Base-by-base conservation (phyloP, 2,329 filamentous ascomycete species). In the Verticillium albo-atrum region DNA sequence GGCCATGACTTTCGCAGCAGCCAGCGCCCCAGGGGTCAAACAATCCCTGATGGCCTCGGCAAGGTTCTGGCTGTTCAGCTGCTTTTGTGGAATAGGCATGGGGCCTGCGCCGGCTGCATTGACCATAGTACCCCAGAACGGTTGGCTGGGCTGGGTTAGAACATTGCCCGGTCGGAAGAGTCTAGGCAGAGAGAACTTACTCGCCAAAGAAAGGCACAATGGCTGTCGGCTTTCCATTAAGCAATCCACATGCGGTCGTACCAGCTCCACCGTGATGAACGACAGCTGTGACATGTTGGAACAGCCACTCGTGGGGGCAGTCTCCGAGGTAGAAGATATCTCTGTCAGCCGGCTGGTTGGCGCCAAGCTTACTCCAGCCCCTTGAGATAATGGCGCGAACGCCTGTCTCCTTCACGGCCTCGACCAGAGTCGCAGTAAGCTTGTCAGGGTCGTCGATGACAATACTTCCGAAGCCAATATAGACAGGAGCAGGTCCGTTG, bases 221-320 rank as follows among this genome's bases (percentile, higher is more conserved):
- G 0, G 78, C 68, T 0, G 82, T 85, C 0, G 83, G 82, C 23
- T 74, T 70, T 0, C 78, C 82, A 37, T 79, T 74, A 2, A 72
- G 67, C 9, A 86, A 74, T 1, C 82, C 82, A 30, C 77, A 79
- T 0, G 83, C 81, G 3, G 83, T 84, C 0, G 82, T 85, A 12
- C 83, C 82, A 9, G 82, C 82, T 10, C 83, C 83, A 20, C 83
- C 83, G 56, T 86, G 82, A 60, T 86, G 83, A 0, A 86, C 75
- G 0, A 85, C 82, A 12, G 75, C 77, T 0, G 78, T 75, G 0
- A 85, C 82, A 25, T 77, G 75, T 60, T 81, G 75, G 63, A 85
- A 85, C 0, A 86, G 73, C 83, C 82, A 85, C 59, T 84, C 67
- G 58, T 84, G 82, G 0, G 82, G 83, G 57, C 77, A 79, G 61